phyloP scores from a whole-genome alignment of 1,284 basidiomycete species.

The Cutaneotrichosporon dermatis region DNA sequence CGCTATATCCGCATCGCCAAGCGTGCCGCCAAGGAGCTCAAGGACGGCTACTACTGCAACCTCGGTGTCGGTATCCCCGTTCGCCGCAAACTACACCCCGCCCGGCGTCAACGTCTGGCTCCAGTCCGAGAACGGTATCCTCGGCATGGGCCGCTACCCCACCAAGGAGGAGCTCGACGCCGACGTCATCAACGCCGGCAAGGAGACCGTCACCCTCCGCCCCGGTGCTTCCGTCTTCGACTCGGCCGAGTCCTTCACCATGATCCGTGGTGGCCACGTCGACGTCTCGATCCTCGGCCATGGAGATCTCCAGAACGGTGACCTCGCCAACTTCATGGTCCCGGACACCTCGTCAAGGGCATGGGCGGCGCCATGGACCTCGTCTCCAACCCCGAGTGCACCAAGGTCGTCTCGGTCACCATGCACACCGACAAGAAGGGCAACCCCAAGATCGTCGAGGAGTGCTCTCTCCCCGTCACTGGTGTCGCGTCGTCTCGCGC shows the following conservation, averaged over 20 bases:
- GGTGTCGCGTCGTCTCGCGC: conserved; percentile 78
- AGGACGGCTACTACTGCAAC: conserved; percentile 78
- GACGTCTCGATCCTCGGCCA: conserved; percentile 87
- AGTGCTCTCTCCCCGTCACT: conserved; percentile 80
- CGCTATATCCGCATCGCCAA: conserved; percentile 73
- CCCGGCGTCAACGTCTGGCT: conserved; percentile 81
- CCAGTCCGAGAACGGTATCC: conserved; percentile 91
- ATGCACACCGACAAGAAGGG: conserved; percentile 77
- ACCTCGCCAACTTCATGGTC: conserved; percentile 98
- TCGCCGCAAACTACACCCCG: conserved; percentile 77
- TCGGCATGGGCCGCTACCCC: conserved; percentile 94
- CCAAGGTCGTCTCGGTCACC: conserved; percentile 49
- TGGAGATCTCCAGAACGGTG: conserved; percentile 92
- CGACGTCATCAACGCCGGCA: conserved; percentile 94
- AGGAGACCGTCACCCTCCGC: conserved; percentile 87
- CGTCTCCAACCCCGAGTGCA: conserved; percentile 85
- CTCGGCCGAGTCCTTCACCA: conserved; percentile 62
- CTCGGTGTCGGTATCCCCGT: conserved; percentile 86
- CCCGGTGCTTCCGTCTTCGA: conserved; percentile 89
- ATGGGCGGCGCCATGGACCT: conserved; percentile 97
- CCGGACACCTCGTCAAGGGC: conserved; percentile 83
- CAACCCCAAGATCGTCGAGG: conserved; percentile 74
- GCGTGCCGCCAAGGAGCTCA: conserved; percentile 77
- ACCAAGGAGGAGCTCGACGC: conserved; percentile 80
- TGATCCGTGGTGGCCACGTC: conserved; percentile 94